phyloP scores from a whole-genome alignment of 129 eudicot species.

The Daucus carota region DH1_v3.0 NC_030389.2:1883001-1883500 shows the following conservation, averaged over 20 bases:
- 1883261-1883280: conserved; percentile 2
- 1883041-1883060: background rate
- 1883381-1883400: conserved; percentile 5
- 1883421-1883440: background rate
- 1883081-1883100: background rate
- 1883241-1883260: conserved; percentile 30
- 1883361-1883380: background rate
- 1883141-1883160: conserved; percentile 23
- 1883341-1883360: background rate
- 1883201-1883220: conserved; percentile 74
- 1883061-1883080: background rate
- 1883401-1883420: background rate
- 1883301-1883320: background rate
- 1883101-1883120: background rate
- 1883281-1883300: background rate
- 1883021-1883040: background rate
- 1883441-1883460: conserved; percentile 48
- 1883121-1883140: background rate
- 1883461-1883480: conserved; percentile 70
- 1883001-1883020: background rate
- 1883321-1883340: no score
- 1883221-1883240: conserved; percentile 53
- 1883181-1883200: conserved; percentile 14
- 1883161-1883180: conserved; percentile 10
- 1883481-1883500: conserved; percentile 89